Evolutionary conservation across 2,329 filamentous ascomycete species (phyloP), one percentile per base, ranked within the genome.

Genomic region (Ceratocystis lukuohia): DNA sequence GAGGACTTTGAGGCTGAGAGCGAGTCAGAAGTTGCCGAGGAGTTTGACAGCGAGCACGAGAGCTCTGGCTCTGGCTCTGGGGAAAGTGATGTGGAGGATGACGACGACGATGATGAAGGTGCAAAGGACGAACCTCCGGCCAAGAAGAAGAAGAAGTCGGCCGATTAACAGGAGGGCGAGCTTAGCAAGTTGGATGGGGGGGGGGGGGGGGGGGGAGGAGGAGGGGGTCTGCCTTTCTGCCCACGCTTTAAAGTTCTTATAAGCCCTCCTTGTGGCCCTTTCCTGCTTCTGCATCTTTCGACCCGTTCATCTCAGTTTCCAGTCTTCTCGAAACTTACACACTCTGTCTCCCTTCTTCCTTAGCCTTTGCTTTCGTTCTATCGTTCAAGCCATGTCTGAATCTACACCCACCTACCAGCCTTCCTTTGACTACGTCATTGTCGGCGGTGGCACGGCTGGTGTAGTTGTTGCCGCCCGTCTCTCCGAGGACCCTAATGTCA

Each of bases 21-120:
- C 15, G 94, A 99, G 70, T 95, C 89, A 65, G 94, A 99, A 71
- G 92, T 96, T 1, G 94, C 93, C 0, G 94, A 99, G 76, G 95
- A 99, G 74, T 99, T 85, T 71, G 94, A 99, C 76, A 93, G 89
- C 65, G 88, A 84, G 59, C 93, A 96, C 73, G 90, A 96, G 74
- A 96, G 91, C 73, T 89, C 85, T 63, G 91, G 88, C 12, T 86
- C 84, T 67, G 85, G 82, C 64, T 81, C 77, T 41, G 81, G 81
- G 69, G 80, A 80, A 68, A 79, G 78, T 33, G 81, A 78, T 12
- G 79, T 80, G 2, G 76, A 50, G 7, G 76, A 76, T 1, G 78
- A 76, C 8, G 76, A 76, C 2, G 78, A 75, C 7, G 79, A 78
- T 4, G 76, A 76, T 1, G 78, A 76, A 7, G 76, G 77, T 0